Conservation (phyloP, 257 asterid species). For the Plantago major region DNA sequence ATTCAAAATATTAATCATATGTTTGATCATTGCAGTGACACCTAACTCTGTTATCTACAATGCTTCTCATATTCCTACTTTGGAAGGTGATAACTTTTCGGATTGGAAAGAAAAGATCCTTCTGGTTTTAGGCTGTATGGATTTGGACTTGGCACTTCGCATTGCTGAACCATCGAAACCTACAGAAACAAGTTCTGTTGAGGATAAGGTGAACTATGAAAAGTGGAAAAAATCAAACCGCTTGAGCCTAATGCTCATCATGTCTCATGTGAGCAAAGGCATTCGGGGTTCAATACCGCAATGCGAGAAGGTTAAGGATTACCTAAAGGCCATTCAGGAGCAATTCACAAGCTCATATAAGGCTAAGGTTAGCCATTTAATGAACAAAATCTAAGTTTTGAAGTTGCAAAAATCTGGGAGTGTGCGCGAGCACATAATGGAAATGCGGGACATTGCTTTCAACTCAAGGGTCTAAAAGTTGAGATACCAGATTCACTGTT, state of each 20-base stretch:
- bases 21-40: background rate
- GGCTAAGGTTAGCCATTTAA: background rate
- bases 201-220: background rate
- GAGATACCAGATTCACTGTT: background rate
- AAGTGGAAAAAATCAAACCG: background rate
- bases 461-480: background rate
- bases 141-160: background rate
- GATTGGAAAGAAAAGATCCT: background rate
- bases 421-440: background rate
- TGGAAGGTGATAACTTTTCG: background rate
- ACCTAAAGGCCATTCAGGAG: background rate
- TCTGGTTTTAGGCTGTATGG: background rate
- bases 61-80: background rate
- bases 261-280: slow-evolving; percentile 5
- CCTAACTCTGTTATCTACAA: background rate
- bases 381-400: background rate
- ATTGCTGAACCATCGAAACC: background rate
- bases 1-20: background rate
- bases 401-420: background rate
- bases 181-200: background rate
- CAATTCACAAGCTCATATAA: background rate
- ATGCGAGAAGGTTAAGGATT: background rate
- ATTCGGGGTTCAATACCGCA: background rate
- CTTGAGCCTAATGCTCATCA: background rate
- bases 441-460: background rate